Base-by-base conservation (phyloP, 2,329 filamentous ascomycete genomes). In the Aspergillus felis region DNA sequence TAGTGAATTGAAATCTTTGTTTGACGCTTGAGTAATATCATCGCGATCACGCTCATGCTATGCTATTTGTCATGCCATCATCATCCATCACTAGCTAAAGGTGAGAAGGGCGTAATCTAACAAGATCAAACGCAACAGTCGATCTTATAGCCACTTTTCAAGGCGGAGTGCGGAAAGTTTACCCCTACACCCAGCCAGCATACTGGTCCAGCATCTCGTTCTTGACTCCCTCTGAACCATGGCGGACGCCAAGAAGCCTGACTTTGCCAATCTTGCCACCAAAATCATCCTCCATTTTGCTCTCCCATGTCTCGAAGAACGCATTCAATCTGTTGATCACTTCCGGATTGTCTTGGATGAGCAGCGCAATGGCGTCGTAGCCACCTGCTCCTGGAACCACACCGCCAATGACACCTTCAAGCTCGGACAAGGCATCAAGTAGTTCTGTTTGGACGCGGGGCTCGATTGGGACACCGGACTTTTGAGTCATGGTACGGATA, bases 361-460 rank as follows among this genome's bases (percentile, higher is more conserved):
- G 74, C 59, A 99, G 73, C 0, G 88, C 89, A 55, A 96, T 82
- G 1, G 94, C 94, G 78, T 99, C 94, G 69, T 90, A 97, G 0
- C 94, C 94, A 9, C 94, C 94, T 0, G 94, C 94, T 0, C 94
- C 94, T 0, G 94, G 94, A 0, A 97, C 94, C 0, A 97, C 91
- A 0, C 92, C 94, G 0, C 92, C 92, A 62, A 92, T 84, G 3
- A 97, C 92, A 5, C 93, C 94, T 0, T 88, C 82, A 1, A 97
- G 77, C 3, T 76, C 72, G 3, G 81, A 83, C 57, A 93, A 81
- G 9, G 86, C 89, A 74, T 99, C 89, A 38, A 99, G 78, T 58
- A 99, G 79, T 68, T 85, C 84, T 1, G 91, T 96, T 81, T 99
- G 94, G 64, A 88, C 87, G 46, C 80, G 80, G 0, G 94, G 94